These are phyloP conservation scores for Magnusiomyces sp. DNA, from an alignment of 1,139 yeast genomes.

Conservation along the genomic window DNA sequence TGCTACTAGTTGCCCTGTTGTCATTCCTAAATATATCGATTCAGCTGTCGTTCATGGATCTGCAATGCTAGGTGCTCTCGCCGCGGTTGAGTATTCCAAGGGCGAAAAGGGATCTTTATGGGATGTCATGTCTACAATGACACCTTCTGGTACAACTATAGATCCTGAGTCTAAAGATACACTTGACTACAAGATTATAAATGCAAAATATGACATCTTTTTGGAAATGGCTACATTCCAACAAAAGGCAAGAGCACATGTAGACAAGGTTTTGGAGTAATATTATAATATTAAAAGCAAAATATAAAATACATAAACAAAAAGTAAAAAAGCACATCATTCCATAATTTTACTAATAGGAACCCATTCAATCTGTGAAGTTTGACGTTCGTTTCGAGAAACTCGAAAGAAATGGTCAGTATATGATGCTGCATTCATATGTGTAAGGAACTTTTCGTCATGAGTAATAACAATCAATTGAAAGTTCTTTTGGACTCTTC, in stretches of 20 bases:
- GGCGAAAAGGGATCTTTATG: conserved; percentile 42
- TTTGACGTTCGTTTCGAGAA: conserved; percentile 70
- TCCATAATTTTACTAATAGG: conserved; percentile 26
- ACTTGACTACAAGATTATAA: conserved; percentile 55
- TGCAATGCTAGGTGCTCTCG: conserved; percentile 90
- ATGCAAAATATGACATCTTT: conserved; percentile 74
- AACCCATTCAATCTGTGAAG: conserved; percentile 53
- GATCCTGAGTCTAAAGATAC: conserved; percentile 46
- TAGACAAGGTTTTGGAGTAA: conserved; percentile 37
- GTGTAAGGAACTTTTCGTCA: conserved; percentile 81
- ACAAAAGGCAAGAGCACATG: conserved; percentile 60
- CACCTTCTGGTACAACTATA: conserved; percentile 76
- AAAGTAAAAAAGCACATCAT: conserved; percentile 1
- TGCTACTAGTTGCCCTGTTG: conserved; percentile 85
- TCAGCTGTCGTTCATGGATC: conserved; percentile 96
- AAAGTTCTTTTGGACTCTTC: conserved; percentile 77
- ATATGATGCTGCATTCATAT: conserved; percentile 76
- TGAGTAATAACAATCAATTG: conserved; percentile 93
- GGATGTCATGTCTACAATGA: conserved; percentile 76
- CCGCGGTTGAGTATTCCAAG: conserved; percentile 40
- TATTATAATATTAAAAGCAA: no score
- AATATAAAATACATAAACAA: no score
- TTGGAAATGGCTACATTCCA: conserved; percentile 81
- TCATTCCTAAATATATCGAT: conserved; percentile 89
- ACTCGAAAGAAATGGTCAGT: conserved; percentile 87